Evolutionary conservation across 2,329 filamentous ascomycete species (phyloP).

Genomic region (Ceratocystis harringtonii): DNA sequence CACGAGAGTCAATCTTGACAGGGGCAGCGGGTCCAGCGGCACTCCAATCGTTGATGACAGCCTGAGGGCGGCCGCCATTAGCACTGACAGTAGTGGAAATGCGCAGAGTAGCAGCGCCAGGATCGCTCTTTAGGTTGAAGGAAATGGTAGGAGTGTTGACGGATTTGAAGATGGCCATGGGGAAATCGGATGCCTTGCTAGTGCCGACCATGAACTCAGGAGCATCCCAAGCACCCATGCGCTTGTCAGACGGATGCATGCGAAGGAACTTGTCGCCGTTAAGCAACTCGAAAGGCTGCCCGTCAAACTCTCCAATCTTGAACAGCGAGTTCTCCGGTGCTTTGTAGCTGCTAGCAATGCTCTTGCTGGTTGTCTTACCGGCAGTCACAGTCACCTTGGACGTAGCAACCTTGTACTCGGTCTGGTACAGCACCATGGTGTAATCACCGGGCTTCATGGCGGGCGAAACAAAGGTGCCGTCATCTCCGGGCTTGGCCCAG

Average conservation of each 20-base stretch:
- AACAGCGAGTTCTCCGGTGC: conserved; percentile 40
- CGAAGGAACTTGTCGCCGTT: conserved; percentile 52
- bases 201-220: conserved; percentile 47
- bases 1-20: conserved; percentile 47
- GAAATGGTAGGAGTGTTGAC: conserved; percentile 46
- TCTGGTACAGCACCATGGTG: conserved; percentile 51
- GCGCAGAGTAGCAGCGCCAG: conserved; percentile 42
- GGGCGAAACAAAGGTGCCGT: conserved; percentile 46
- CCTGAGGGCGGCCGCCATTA: conserved; percentile 41
- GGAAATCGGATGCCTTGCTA: conserved; percentile 37
- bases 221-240: conserved; percentile 47
- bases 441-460: conserved; percentile 54
- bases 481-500: conserved; percentile 42
- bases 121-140: conserved; percentile 38
- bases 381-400: conserved; percentile 35
- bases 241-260: conserved; percentile 52
- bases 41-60: conserved; percentile 40
- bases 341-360: conserved; percentile 35
- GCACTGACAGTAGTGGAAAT: conserved; percentile 51
- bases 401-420: conserved; percentile 40
- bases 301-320: conserved; percentile 52
- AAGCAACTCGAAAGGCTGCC: conserved; percentile 46
- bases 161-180: conserved; percentile 50
- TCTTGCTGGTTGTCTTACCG: conserved; percentile 32
- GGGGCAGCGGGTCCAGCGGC: conserved; percentile 37